Evolutionary conservation across 305 asterid genomes (phyloP), one percentile per base, ranked within the genome.

Genomic region (Striga hermonthica): DNA sequence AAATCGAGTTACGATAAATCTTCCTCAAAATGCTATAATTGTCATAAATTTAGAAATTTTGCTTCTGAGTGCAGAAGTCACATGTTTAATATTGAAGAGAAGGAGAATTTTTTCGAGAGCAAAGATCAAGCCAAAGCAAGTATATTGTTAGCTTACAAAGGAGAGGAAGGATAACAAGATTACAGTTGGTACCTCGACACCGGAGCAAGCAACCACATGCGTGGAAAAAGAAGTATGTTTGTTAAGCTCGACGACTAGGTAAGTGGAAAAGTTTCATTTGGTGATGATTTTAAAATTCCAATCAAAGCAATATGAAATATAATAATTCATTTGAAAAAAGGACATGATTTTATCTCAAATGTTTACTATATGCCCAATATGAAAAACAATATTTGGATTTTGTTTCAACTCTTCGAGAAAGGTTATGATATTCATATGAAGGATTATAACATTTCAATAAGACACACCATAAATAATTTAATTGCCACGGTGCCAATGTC

Each of bases 11-110:
- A n/a, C n/a, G n/a, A n/a, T n/a, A n/a, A n/a, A n/a, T n/a, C n/a
- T n/a, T n/a, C n/a, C n/a, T n/a, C n/a, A n/a, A n/a, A n/a, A n/a
- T 74, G 78, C 7, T 74, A 8, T 12, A 58, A 49, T 8, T 74
- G 72, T 7, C 74, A 74, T 14, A 47, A 48, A 8, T 28, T 68
- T 3, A 67, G 74, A 9, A 67, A 68, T 39, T 73, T 43, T 57
- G 56, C 54, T 22, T 67, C n/a, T 5, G 74, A 73, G 14, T 73
- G 70, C 57, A n/a, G n/a, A n/a, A n/a, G n/a, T n/a, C n/a, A n/a
- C n/a, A n/a, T n/a, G n/a, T 55, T 62, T 3, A 9, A 48, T 4
- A 3, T 6, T 48, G 36, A 39, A 10, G 57, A 5, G 52, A 15
- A 45, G 6, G 67, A 66, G 1, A 57, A 72, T 16, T 65, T 64